These are phyloP conservation scores for Pichia thaimueangensis DNA, from an alignment of 805 yeast genomes.

Conservation along the genomic window DNA sequence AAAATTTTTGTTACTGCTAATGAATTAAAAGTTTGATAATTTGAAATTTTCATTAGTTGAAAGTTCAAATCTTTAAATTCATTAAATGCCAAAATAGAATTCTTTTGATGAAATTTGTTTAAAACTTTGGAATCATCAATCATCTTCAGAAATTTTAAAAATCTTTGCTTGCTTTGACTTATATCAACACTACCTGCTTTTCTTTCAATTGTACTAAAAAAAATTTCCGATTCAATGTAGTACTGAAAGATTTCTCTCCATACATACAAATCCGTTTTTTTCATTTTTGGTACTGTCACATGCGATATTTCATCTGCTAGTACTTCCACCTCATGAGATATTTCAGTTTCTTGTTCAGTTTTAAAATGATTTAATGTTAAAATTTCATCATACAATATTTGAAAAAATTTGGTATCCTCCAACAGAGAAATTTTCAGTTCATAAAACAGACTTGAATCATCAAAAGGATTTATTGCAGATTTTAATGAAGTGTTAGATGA, in stretches of 20 bases:
- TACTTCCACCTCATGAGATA: constrained; percentile 36
- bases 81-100: constrained; percentile 39
- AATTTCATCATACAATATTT: constrained; percentile 49
- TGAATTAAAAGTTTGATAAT: constrained; percentile 56
- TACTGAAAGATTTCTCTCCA: constrained; percentile 67
- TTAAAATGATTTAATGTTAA: constrained; percentile 41
- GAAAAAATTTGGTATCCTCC: constrained; percentile 56
- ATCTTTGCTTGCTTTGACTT: constrained; percentile 40
- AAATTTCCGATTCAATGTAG: constrained; percentile 62
- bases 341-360: constrained; percentile 35
- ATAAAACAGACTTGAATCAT: constrained; percentile 18
- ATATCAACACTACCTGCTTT: constrained; percentile 38
- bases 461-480: constrained; percentile 23
- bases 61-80: constrained; percentile 48
- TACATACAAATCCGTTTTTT: constrained; percentile 49
- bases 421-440: constrained; percentile 34
- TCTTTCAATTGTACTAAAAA: constrained; percentile 39
- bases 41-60: constrained; percentile 48
- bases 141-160: constrained; percentile 34
- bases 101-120: constrained; percentile 40
- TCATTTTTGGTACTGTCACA: constrained; percentile 35
- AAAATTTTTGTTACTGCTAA: constrained; percentile 62
- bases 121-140: constrained; percentile 34
- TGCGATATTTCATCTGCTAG: constrained; percentile 36
- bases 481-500: constrained; percentile 9